Base-by-base conservation (phyloP, 176 grass and related monocot genomes). In the Musa schizocarpa region DNA sequence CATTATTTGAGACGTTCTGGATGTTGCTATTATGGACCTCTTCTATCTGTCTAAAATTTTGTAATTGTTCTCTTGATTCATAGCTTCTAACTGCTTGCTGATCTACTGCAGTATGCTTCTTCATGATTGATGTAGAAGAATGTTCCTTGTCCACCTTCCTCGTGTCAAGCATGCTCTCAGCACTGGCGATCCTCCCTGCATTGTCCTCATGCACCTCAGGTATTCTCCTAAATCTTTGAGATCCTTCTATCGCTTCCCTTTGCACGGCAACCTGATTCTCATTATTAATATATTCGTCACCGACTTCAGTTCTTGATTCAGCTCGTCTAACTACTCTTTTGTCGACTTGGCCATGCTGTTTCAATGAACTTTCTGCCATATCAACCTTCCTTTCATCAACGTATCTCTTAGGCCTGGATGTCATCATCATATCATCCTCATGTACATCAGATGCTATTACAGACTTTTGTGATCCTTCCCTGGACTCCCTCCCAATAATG, bases 391-490 rank as follows among this genome's bases (percentile, higher is more conserved):
- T 54, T 50, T 21, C 69, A 62, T 73, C 69, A 34, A 27, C 78
- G n/a, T 0, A 14, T 52, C 49, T 73, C 13, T 73, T 63, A 3
- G 16, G 65, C 34, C 43, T 65, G 14, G 78, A 71, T 50, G 26
- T n/a, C 69, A 70, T 64, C 49, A 22, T 59, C 50, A 22, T 73
- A 29, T 52, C 55, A 21, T 80, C 69, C 22, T 20, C 78, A 65
- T 54, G 57, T 16, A 53, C 58, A 50, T 63, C 56, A 52, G 57
- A 80, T 22, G 21, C 7, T 50, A 43, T 80, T 48, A 4, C 48
- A 80, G 34, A 8, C 26, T 73, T 73, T 43, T n/a, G 56, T 52
- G 57, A 80, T 64, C 78, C 56, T 80, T 80, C 54, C 43, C 50
- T 73, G 8, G 58, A 80, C 17, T 65, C 69, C 55, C 49, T 58